Conservation (phyloP, 257 asterid species). For the Linaria vulgaris region DNA sequence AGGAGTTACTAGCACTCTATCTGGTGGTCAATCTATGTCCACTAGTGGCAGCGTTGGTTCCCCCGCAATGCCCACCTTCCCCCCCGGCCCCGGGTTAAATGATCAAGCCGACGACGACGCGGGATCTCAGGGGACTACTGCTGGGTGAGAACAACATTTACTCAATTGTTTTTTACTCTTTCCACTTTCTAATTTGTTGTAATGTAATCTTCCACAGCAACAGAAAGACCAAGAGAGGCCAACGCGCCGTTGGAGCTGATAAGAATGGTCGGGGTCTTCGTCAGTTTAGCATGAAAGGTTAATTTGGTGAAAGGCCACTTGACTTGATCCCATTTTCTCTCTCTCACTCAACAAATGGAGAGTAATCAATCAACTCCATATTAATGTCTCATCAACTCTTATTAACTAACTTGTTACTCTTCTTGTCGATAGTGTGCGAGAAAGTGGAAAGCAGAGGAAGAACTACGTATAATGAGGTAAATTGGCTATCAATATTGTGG, state of each 20-base stretch:
- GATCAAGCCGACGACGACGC: too few relatives aligned
- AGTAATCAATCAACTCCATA: neutral
- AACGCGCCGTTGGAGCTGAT: slow-evolving; percentile 87
- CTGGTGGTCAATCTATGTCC: too few relatives aligned
- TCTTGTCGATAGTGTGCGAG: slow-evolving; percentile 74
- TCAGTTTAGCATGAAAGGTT: slow-evolving; percentile 99
- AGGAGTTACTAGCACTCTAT: too few relatives aligned
- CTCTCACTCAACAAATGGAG: neutral
- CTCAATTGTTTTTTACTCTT: too few relatives aligned
- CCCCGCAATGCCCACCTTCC: too few relatives aligned
- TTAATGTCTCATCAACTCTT: slow-evolving; percentile 17
- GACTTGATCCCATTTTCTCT: neutral
- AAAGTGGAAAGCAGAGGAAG: slow-evolving; percentile 99
- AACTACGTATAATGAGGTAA: slow-evolving; percentile 97
- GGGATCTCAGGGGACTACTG: too few relatives aligned
- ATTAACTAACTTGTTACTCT: slow-evolving; percentile 23
- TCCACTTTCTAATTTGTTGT: too few relatives aligned
- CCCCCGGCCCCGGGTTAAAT: too few relatives aligned
- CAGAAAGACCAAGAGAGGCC: slow-evolving; percentile 94
- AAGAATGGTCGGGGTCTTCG: slow-evolving; percentile 98
- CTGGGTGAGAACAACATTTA: too few relatives aligned
- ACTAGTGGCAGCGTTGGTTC: too few relatives aligned
- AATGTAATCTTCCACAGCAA: slow-evolving; percentile 37
- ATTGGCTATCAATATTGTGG: slow-evolving; percentile 13
- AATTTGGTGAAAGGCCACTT: slow-evolving; percentile 18